phyloP scores from a whole-genome alignment of 306 rosid genomes.

The Malus fusca region DNA sequence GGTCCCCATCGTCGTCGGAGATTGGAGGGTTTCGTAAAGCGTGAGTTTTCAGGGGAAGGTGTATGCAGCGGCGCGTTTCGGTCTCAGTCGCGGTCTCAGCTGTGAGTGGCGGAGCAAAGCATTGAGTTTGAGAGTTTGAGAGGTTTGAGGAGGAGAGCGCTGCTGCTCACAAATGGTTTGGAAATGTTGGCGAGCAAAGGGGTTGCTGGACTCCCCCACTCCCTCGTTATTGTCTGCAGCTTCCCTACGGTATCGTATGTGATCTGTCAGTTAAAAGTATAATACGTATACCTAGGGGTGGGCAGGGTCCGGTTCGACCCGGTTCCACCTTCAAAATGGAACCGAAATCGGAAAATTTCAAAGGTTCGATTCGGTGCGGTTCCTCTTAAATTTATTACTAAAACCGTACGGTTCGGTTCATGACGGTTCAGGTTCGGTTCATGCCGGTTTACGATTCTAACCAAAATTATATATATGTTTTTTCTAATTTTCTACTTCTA shows the following conservation, averaged over 20 bases:
- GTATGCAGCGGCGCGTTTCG: neutral
- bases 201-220: neutral
- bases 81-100: neutral
- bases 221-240: neutral
- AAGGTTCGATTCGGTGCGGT: no score
- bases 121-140: neutral
- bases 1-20: constrained; percentile 57
- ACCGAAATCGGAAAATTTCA: no score
- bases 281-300: no score
- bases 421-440: no score
- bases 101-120: neutral
- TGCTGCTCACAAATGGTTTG: neutral
- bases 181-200: neutral
- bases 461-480: no score
- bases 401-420: no score
- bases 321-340: no score
- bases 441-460: no score
- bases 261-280: neutral
- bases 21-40: neutral
- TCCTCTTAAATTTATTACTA: no score
- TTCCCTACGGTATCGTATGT: neutral
- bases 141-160: neutral
- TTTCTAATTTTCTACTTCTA: no score
- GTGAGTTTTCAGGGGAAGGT: neutral
- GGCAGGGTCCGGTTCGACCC: no score